Evolutionary conservation across 176 grass and related monocot genomes (phyloP), one percentile per base, ranked within the genome.

Genomic region (Carex pumila): DNA sequence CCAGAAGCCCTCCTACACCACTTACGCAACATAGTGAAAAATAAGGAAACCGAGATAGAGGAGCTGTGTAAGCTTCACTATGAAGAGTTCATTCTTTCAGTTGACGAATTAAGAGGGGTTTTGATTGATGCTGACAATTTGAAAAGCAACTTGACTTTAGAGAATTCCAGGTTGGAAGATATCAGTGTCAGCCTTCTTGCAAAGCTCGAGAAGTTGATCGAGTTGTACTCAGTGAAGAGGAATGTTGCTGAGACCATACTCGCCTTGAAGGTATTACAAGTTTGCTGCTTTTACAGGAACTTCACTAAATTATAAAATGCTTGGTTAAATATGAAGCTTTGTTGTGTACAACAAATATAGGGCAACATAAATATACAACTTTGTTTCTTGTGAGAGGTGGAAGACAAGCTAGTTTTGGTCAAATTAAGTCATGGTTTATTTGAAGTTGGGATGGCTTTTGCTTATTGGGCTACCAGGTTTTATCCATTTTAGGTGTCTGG

Each of bases 21-120:
- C 78, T 88, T 98, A 17, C 87, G 82, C 85, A 90, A 84, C 60
- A 91, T 92, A 45, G 92, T 90, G 1, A 95, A 95, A 79, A 98
- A 93, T 63, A 98, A 98, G 37, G 93, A 98, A 68, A 86, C 91
- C 14, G 95, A 98, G 91, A 98, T 98, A 3, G 96, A 98, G 56
- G 92, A 95, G 83, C 80, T 93, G 5, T 98, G 96, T 58, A 89
- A 80, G 21, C 91, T 95, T 81, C 92, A 98, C 17, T 95, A 98
- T 0, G 96, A 98, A 90, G 92, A 95, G 9, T 98, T 98, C 89
- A 98, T 98, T 76, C 64, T 92, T 39, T 91, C 92, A 0, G 96
- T 98, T 0, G 96, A 98, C 1, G 96, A 98, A 71, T 55, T 98
- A 1, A 91, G 89, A 21, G 91, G 89, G 6, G 92, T 98, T 41